Base-by-base conservation (phyloP, 2,329 filamentous ascomycete genomes). In the Cladosporium velox region DNA sequence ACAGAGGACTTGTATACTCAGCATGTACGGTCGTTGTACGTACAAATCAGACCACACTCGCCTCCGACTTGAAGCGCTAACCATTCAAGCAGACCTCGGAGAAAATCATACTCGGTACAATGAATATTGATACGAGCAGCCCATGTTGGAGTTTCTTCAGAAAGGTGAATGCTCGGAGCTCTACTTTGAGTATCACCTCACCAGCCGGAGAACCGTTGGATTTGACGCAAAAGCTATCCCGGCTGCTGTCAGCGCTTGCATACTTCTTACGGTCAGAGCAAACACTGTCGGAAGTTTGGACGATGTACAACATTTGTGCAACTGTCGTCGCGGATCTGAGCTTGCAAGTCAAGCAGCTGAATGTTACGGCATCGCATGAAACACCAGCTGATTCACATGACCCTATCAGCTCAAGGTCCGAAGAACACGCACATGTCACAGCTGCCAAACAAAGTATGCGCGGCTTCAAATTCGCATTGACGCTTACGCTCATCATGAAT, bases 1-100 rank as follows among this genome's bases (percentile, higher is more conserved):
- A 55, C 10, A 34, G 52, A 55, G 52, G 52, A 11, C 5, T 55
- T 18, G 26, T 55, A 12, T 55, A 55, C n/a, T 30, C 32, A n/a
- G 52, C 52, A 32, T 55, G 52, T 34, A 34, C 52, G 52, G 52
- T 55, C 3, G 52, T 55, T 15, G 52, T 55, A 55, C 52, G 52
- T n/a, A n/a, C n/a, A n/a, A n/a, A n/a, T n/a, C 28, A 34, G 15
- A 34, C n/a, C 18, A 11, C 3, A 34, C 11, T 8, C 3, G 3
- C 28, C n/a, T 11, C 52, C 10, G 12, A 2, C 2, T 21, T 14
- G 28, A 34, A 34, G 18, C 8, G 26, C 52, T 55, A 12, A 55
- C 6, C 4, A n/a, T 14, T n/a, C 26, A 30, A 30, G 14, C 18
- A 55, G 52, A 55, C 32, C 11, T 32, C 28, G 15, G 28, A 55